Evolutionary conservation across 257 asterid species (phyloP).

Genomic region (Linderniella brevidens): DNA sequence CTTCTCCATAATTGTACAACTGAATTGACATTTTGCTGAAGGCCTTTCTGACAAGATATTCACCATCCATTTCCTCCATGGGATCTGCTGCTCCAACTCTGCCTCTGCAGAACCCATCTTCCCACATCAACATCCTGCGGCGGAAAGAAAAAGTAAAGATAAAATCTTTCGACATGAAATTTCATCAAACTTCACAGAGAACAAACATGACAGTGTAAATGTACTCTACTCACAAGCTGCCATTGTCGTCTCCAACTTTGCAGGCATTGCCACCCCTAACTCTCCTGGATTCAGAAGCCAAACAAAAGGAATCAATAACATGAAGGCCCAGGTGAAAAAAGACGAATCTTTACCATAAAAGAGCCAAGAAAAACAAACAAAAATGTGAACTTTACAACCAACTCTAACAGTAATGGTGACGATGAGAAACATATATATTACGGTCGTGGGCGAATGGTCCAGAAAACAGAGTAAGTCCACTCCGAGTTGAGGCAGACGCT

Average conservation of each 20-base stretch:
- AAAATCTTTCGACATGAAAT: conserved; percentile 7
- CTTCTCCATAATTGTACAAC: conserved; percentile 99
- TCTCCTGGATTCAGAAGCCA: conserved; percentile 41
- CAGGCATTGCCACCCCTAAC: conserved; percentile 93
- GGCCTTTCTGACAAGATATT: conserved; percentile 83
- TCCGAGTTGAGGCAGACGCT: conserved; percentile 87
- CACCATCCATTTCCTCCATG: conserved; percentile 78
- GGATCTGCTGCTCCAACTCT: conserved; percentile 48
- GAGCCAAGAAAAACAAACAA: background rate
- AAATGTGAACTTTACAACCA: background rate
- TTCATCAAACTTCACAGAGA: background rate
- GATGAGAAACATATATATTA: conserved; percentile 14
- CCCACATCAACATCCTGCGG: conserved; percentile 99
- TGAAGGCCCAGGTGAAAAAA: background rate
- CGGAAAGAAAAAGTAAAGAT: conserved; percentile 8
- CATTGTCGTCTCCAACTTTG: conserved; percentile 96
- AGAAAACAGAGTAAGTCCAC: conserved; percentile 99
- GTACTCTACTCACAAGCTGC: conserved; percentile 91
- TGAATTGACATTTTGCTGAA: conserved; percentile 99
- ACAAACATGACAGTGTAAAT: too few species aligned
- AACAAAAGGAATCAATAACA: conserved; percentile 5
- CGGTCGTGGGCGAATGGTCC: conserved; percentile 99
- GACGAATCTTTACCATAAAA: background rate
- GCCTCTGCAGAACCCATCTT: conserved; percentile 97
- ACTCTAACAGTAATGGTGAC: conserved; percentile 4